A percentile compares a stretch with the other conserved stretches of the same genome.
phyloP scores from a whole-genome alignment of 2,329 filamentous ascomycete genomes.

The Zasmidium citrigriseum region DNA sequence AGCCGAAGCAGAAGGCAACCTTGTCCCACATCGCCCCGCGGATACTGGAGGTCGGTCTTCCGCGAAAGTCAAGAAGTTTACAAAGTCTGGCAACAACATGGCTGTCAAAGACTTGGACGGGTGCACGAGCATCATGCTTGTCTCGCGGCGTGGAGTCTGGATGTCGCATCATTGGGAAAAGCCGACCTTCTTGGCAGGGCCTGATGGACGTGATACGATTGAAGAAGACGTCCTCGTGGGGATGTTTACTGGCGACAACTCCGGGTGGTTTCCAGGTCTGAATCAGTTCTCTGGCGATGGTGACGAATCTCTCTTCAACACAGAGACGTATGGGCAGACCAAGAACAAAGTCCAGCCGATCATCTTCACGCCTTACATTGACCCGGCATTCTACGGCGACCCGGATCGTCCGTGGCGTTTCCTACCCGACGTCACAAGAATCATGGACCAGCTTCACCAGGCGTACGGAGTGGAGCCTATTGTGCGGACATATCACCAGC shows the following conservation, averaged over 20 bases:
- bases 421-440: constrained; percentile 1
- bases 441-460: not conserved
- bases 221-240: constrained; percentile 7
- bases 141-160: constrained; percentile 10
- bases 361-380: constrained; percentile 13
- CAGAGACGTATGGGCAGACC: constrained; percentile 6
- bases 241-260: constrained; percentile 13
- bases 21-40: constrained; percentile 1
- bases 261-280: constrained; percentile 9
- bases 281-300: constrained; percentile 2
- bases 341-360: constrained; percentile 7
- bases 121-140: constrained; percentile 10
- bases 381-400: not conserved
- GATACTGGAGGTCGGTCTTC: constrained; percentile 6
- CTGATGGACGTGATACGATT: not conserved
- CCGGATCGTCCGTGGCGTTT: constrained; percentile 2
- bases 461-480: not conserved
- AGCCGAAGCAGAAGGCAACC: not conserved
- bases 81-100: constrained; percentile 2
- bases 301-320: constrained; percentile 7
- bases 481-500: constrained; percentile 1
- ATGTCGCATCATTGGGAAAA: constrained; percentile 11
- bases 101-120: constrained; percentile 6
- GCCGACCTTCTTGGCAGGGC: constrained; percentile 4
- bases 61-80: constrained; percentile 3